phyloP scores from a whole-genome alignment of 2,329 filamentous ascomycete genomes.

The Cytospora schulzeri region DNA sequence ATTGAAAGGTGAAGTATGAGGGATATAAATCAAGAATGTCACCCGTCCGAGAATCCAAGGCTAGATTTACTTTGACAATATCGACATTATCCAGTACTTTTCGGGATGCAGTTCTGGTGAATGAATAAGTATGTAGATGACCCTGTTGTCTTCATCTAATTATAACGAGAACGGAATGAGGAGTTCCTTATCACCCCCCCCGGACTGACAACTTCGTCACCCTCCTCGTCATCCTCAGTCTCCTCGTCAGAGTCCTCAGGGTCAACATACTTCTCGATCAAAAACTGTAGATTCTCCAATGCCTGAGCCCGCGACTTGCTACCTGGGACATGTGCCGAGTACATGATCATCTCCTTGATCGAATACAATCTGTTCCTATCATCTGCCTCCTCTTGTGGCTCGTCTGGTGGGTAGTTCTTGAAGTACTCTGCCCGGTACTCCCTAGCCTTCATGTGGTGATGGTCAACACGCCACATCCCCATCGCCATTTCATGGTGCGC shows the following conservation, averaged over 20 bases:
- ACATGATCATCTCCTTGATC: slow-evolving; percentile 23
- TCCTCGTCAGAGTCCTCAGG: slow-evolving; percentile 14
- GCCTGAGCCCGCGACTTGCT: slow-evolving; percentile 15
- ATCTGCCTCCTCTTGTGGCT: slow-evolving; percentile 26
- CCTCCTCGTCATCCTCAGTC: neutral
- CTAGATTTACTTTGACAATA: no score
- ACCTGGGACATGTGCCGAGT: slow-evolving; percentile 19
- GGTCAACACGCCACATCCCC: slow-evolving; percentile 35
- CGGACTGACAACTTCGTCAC: neutral
- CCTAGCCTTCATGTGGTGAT: slow-evolving; percentile 25
- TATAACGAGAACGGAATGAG: slow-evolving; percentile 4
- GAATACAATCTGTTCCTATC: slow-evolving; percentile 25
- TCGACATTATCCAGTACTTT: no score
- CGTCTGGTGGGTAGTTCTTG: slow-evolving; percentile 19
- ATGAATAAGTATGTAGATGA: no score
- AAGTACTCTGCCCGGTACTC: slow-evolving; percentile 26
- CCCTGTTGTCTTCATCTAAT: no score
- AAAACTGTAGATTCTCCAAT: slow-evolving; percentile 9
- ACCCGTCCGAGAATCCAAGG: no score
- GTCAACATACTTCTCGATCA: slow-evolving; percentile 19
- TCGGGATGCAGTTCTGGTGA: no score
- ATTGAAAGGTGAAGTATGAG: no score
- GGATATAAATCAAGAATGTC: no score
- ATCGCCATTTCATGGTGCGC: slow-evolving; percentile 45
- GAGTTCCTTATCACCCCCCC: slow-evolving; percentile 1